These are phyloP conservation scores for Colletotrichum sp. DNA, from an alignment of 2,329 filamentous ascomycete genomes.

Conservation along the genomic window DNA sequence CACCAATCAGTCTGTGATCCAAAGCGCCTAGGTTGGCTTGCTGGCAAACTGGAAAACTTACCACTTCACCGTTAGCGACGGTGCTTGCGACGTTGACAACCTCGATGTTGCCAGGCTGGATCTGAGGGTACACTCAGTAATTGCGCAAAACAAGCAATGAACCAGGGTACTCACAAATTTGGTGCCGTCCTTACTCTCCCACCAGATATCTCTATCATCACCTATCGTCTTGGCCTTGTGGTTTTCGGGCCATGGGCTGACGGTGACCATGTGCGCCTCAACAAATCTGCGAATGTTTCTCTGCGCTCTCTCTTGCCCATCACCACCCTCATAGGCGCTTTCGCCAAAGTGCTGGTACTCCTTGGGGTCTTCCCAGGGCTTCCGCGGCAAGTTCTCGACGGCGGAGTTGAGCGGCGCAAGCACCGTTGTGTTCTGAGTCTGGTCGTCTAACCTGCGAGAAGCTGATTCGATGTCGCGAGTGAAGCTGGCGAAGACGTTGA, in stretches of 20 bases:
- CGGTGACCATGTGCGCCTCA: constrained; percentile 80
- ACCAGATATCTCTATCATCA: constrained; percentile 74
- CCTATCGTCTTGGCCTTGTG: constrained; percentile 72
- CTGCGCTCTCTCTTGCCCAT: constrained; percentile 77
- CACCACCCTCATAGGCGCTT: constrained; percentile 76
- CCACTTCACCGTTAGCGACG: constrained; percentile 86
- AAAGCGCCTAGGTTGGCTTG: background rate
- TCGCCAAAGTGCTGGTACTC: constrained; percentile 74
- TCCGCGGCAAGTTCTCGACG: constrained; percentile 78
- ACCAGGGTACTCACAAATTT: constrained; percentile 60
- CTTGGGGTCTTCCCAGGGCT: constrained; percentile 82
- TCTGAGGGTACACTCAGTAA: constrained; percentile 42
- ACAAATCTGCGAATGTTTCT: constrained; percentile 82
- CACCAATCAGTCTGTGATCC: constrained; percentile 11
- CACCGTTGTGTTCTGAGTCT: constrained; percentile 76
- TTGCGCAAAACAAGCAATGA: background rate
- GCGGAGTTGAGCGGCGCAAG: constrained; percentile 87
- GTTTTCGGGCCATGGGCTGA: constrained; percentile 76
- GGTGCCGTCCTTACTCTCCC: constrained; percentile 74
- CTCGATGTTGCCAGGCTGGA: constrained; percentile 81
- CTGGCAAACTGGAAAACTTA: constrained; percentile 34
- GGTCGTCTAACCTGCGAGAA: constrained; percentile 70
- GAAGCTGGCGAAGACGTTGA: constrained; percentile 86
- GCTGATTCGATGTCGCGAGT: constrained; percentile 77
- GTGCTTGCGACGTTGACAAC: constrained; percentile 76